Evolutionary conservation across 192 early-diverging fungal genomes (phyloP).

Genomic region (Backusella psychrophila): DNA sequence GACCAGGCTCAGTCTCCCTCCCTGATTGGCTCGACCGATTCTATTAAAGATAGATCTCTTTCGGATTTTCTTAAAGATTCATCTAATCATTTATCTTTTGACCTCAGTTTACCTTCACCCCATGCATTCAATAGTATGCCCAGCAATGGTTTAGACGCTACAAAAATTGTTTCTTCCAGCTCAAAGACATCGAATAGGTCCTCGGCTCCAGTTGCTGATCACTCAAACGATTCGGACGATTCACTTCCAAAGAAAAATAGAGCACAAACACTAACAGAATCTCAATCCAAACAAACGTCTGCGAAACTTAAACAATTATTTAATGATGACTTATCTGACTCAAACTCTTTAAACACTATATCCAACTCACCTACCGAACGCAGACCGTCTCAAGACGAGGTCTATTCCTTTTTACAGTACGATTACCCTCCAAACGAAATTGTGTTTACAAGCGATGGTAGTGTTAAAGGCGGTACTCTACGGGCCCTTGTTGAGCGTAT

Average conservation of each 20-base stretch:
- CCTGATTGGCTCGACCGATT: background rate
- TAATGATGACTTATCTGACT: slow-evolving; percentile 57
- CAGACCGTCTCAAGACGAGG: slow-evolving; percentile 85
- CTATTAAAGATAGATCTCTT: slow-evolving; percentile 1
- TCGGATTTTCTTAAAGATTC: slow-evolving; percentile 8
- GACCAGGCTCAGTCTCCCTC: background rate
- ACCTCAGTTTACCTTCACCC: background rate
- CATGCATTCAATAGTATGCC: slow-evolving; percentile 9
- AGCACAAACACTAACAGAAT: slow-evolving; percentile 4
- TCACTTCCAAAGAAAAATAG: slow-evolving; percentile 4
- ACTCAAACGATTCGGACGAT: background rate
- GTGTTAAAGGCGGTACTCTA: slow-evolving; percentile 90
- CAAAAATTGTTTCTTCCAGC: background rate
- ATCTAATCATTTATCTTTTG: slow-evolving; percentile 2
- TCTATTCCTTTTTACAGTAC: slow-evolving; percentile 69
- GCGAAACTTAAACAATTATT: slow-evolving; percentile 59
- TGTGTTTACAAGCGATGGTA: slow-evolving; percentile 80
- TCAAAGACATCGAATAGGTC: slow-evolving; percentile 7
- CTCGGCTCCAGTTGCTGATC: background rate
- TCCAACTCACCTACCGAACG: slow-evolving; percentile 80
- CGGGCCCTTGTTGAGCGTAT: slow-evolving; percentile 83
- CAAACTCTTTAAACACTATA: slow-evolving; percentile 67
- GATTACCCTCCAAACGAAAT: slow-evolving; percentile 76
- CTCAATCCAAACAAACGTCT: slow-evolving; percentile 8
- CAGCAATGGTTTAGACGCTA: slow-evolving; percentile 6